Evolutionary conservation across 768 basidiomycete genomes (phyloP).

Genomic region (Psilocybe azurescens): DNA sequence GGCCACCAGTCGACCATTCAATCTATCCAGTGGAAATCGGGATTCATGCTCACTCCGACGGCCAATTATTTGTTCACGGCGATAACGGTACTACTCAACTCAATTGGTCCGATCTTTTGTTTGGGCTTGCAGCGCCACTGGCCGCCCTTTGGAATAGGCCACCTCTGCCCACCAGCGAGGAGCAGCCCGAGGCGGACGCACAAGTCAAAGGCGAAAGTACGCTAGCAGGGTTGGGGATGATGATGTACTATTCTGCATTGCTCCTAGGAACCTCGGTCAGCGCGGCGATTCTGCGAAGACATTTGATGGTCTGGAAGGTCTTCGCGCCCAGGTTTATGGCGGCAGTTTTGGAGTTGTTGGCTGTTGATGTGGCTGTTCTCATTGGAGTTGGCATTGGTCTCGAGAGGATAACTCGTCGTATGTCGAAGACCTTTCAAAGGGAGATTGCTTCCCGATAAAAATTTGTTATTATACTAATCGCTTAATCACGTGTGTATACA

Average conservation of each 20-base stretch:
- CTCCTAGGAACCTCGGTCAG: conserved; percentile 73
- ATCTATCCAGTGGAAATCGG: conserved; percentile 95
- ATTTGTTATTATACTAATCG: too few species aligned
- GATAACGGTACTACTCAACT: conserved; percentile 76
- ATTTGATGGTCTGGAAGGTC: conserved; percentile 99
- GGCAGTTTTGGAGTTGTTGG: conserved; percentile 66
- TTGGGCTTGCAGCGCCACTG: conserved; percentile 68
- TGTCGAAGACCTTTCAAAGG: not conserved
- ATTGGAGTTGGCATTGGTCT: conserved; percentile 67
- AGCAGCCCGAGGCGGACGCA: conserved; percentile 30
- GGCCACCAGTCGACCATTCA: conserved; percentile 92
- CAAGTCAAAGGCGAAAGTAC: conserved; percentile 45
- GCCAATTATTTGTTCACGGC: conserved; percentile 78
- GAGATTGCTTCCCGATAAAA: not conserved
- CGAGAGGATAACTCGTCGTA: conserved; percentile 38
- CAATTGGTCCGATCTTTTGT: conserved; percentile 76
- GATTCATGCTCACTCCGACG: conserved; percentile 78
- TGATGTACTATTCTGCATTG: conserved; percentile 70
- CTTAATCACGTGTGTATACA: too few species aligned
- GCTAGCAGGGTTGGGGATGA: conserved; percentile 65
- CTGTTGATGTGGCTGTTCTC: conserved; percentile 73
- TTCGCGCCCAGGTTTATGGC: conserved; percentile 96
- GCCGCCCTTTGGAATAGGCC: conserved; percentile 85
- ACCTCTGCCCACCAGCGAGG: conserved; percentile 46
- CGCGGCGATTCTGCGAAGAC: conserved; percentile 78